phyloP scores from a whole-genome alignment of 148 eudicot species.

The Arbutus unedo region DNA sequence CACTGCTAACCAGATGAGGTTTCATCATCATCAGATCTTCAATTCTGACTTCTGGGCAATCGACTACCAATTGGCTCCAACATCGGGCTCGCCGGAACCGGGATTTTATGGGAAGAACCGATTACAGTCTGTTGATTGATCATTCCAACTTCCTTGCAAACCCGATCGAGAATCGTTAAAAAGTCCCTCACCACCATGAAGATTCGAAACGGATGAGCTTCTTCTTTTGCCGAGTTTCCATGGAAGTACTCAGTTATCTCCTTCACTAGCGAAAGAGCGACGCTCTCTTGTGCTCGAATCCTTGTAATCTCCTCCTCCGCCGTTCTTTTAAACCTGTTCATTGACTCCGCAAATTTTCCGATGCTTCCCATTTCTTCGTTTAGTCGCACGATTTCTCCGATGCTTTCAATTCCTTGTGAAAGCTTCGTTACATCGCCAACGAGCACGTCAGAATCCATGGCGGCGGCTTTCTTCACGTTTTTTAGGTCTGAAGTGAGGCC shows the following conservation, averaged over 20 bases:
- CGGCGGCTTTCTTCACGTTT: conserved; percentile 87
- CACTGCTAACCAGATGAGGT: conserved; percentile 33
- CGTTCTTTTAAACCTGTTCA: conserved; percentile 58
- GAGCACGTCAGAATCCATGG: conserved; percentile 86
- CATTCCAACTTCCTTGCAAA: conserved; percentile 93
- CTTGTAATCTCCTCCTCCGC: conserved; percentile 76
- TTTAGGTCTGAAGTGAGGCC: conserved; percentile 66
- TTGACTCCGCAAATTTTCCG: conserved; percentile 57
- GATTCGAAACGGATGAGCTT: conserved; percentile 94
- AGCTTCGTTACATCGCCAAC: conserved; percentile 67
- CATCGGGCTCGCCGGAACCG: conserved; percentile 76
- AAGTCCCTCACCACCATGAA: conserved; percentile 93
- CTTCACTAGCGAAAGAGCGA: conserved; percentile 82
- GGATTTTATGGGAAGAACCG: conserved; percentile 63
- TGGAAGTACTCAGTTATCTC: conserved; percentile 96
- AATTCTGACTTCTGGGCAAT: conserved; percentile 40
- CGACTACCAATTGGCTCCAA: conserved; percentile 50
- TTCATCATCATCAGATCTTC: conserved; percentile 58
- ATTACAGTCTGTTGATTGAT: conserved; percentile 63
- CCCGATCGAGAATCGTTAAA: conserved; percentile 64
- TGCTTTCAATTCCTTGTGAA: conserved; percentile 56
- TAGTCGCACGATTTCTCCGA: conserved; percentile 48
- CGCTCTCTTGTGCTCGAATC: conserved; percentile 83
- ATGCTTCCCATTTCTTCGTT: conserved; percentile 32
- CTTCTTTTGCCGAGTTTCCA: conserved; percentile 93